phyloP scores from a whole-genome alignment of 257 asterid genomes.

The Osmanthus fragrans region DNA sequence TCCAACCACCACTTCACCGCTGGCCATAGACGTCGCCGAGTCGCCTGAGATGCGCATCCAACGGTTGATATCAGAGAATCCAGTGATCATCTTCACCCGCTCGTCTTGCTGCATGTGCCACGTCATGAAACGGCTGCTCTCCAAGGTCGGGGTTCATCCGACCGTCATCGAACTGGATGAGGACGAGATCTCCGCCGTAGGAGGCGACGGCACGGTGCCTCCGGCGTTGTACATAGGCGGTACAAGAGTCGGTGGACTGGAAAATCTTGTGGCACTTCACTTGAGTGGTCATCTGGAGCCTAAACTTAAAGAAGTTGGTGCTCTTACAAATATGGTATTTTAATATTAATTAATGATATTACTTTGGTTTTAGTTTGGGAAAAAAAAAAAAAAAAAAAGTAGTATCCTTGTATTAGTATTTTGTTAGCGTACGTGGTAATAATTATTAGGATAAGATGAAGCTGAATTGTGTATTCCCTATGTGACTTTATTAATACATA shows the following conservation, averaged over 20 bases:
- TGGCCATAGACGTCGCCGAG: conserved; percentile 67
- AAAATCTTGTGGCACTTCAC: conserved; percentile 79
- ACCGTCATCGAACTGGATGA: conserved; percentile 85
- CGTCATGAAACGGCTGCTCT: conserved; percentile 77
- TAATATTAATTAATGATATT: neutral
- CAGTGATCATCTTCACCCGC: conserved; percentile 80
- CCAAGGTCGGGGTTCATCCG: conserved; percentile 78
- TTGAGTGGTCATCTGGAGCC: conserved; percentile 84
- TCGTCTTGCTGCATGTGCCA: conserved; percentile 95
- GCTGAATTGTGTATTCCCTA: conserved; percentile 19
- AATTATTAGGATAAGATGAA: conserved; percentile 21
- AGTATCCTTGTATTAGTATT: conserved; percentile 12
- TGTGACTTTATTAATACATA: neutral
- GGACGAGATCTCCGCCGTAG: conserved; percentile 67
- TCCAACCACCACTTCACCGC: conserved; percentile 54
- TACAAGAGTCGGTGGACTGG: conserved; percentile 80
- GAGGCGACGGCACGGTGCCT: conserved; percentile 40
- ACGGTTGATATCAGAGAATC: conserved; percentile 80
- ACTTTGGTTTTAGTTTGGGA: neutral
- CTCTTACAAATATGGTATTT: conserved; percentile 32
- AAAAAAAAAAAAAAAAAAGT: neutral
- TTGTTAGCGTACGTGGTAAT: conserved; percentile 4
- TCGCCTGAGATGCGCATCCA: conserved; percentile 78
- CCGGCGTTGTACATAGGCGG: conserved; percentile 77
- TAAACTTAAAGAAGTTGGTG: conserved; percentile 84